These are phyloP conservation scores for Ceratocystis ficicola DNA, from an alignment of 2,329 filamentous ascomycete genomes.

Conservation along the genomic window DNA sequence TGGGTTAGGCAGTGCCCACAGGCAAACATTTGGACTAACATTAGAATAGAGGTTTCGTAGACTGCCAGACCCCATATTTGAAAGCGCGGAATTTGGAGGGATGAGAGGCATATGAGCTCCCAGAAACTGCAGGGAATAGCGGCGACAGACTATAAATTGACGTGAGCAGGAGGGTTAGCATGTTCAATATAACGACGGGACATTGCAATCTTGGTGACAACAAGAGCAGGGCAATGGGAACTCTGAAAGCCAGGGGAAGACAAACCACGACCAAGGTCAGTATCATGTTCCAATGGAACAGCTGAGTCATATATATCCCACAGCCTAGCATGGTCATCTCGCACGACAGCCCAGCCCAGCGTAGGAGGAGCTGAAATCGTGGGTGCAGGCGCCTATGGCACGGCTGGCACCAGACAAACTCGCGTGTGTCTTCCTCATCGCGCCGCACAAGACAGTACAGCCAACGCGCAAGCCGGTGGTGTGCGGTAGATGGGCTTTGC, in stretches of 20 bases:
- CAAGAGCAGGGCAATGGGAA: neutral
- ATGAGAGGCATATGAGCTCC: constrained; percentile 5
- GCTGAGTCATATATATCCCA: neutral
- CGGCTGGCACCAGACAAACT: neutral
- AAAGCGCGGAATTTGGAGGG: neutral
- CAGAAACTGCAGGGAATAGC: constrained; percentile 5
- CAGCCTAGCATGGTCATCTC: constrained; percentile 1
- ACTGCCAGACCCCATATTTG: neutral
- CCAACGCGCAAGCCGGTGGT: neutral
- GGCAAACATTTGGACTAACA: neutral
- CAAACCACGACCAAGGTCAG: neutral
- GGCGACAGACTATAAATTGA: neutral
- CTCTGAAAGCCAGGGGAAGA: neutral
- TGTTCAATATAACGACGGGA: neutral
- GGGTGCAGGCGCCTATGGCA: neutral
- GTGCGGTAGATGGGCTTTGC: neutral
- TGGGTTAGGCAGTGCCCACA: neutral
- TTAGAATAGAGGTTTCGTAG: constrained; percentile 1
- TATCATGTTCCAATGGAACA: neutral
- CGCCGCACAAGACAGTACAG: neutral
- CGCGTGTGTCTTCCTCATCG: neutral
- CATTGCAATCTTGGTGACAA: neutral
- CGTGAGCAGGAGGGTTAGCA: neutral
- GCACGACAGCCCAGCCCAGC: neutral
- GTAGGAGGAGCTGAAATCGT: neutral